Conservation (phyloP, 2,329 filamentous ascomycete species). For the Allantophomopsis lycopodina region DNA sequence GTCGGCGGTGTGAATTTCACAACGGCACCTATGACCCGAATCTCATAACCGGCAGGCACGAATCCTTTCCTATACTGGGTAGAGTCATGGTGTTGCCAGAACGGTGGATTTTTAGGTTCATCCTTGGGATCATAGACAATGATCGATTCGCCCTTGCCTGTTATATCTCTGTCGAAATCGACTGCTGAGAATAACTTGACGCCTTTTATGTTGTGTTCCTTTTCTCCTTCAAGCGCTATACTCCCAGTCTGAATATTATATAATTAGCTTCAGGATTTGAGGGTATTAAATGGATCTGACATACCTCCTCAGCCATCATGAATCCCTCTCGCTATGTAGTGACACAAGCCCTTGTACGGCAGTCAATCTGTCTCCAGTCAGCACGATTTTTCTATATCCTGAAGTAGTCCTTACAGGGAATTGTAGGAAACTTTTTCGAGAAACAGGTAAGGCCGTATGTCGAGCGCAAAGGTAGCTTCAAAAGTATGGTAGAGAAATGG, state of each 20-base stretch:
- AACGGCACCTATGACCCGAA: background rate
- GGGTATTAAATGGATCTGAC: background rate
- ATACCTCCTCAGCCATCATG: background rate
- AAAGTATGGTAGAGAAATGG: too few relatives aligned
- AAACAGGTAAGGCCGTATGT: too few relatives aligned
- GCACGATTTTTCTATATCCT: too few relatives aligned
- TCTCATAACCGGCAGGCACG: background rate
- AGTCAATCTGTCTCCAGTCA: too few relatives aligned
- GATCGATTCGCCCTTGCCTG: background rate
- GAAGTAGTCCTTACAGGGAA: too few relatives aligned
- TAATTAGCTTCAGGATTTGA: background rate
- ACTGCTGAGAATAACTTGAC: background rate
- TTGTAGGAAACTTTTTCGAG: too few relatives aligned
- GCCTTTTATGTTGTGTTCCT: background rate
- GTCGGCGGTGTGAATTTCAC: background rate
- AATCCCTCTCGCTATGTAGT: background rate
- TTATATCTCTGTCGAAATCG: background rate
- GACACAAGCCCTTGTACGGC: too few relatives aligned
- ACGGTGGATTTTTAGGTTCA: background rate
- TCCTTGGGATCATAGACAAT: slow-evolving; percentile 1
- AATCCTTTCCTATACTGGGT: background rate
- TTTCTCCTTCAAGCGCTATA: background rate
- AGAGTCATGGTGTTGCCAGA: background rate
- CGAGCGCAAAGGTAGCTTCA: too few relatives aligned
- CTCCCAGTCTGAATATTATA: background rate